Percentiles rank a stretch among this genome's conserved stretches.
phyloP scores from a whole-genome alignment of 2,329 filamentous ascomycete species.

The Botrytis elliptica region DNA sequence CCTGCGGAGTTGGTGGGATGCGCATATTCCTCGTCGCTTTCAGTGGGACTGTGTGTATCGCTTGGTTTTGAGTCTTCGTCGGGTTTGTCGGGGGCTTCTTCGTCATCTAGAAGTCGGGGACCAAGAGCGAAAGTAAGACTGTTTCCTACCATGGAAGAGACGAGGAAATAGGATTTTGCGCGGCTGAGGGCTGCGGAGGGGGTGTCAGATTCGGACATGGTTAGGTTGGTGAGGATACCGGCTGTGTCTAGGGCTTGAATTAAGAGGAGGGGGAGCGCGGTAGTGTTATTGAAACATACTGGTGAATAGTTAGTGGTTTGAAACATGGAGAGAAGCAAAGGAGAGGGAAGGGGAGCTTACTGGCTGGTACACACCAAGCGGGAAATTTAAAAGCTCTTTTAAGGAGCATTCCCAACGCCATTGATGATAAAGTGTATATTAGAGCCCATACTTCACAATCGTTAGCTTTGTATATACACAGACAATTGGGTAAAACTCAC shows the following conservation, averaged over 20 bases:
- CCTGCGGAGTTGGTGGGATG: conserved; percentile 33
- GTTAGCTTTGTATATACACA: neutral
- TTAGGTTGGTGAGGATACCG: conserved; percentile 53
- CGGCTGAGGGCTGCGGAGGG: conserved; percentile 52
- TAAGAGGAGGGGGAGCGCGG: conserved; percentile 47
- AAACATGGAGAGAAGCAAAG: too few relatives aligned
- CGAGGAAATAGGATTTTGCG: conserved; percentile 64
- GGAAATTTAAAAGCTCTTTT: conserved; percentile 44
- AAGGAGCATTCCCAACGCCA: conserved; percentile 43
- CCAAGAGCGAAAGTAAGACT: conserved; percentile 64
- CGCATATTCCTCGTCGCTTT: conserved; percentile 33
- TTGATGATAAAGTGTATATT: conserved; percentile 43
- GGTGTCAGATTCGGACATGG: conserved; percentile 43
- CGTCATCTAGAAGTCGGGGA: conserved; percentile 53
- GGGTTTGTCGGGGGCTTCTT: conserved; percentile 40
- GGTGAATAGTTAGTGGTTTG: neutral
- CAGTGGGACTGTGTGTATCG: neutral
- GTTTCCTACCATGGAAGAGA: conserved; percentile 58
- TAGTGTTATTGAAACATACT: conserved; percentile 47
- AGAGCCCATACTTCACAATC: conserved; percentile 42
- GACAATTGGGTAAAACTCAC: neutral
- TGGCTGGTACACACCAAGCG: conserved; percentile 46
- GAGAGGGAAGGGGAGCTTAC: conserved; percentile 38
- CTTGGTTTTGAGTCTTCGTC: conserved; percentile 29
- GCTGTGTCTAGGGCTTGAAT: conserved; percentile 43